Evolutionary conservation across 2,329 filamentous ascomycete species (phyloP).

Genomic region (Thielaviopsis euricoi): DNA sequence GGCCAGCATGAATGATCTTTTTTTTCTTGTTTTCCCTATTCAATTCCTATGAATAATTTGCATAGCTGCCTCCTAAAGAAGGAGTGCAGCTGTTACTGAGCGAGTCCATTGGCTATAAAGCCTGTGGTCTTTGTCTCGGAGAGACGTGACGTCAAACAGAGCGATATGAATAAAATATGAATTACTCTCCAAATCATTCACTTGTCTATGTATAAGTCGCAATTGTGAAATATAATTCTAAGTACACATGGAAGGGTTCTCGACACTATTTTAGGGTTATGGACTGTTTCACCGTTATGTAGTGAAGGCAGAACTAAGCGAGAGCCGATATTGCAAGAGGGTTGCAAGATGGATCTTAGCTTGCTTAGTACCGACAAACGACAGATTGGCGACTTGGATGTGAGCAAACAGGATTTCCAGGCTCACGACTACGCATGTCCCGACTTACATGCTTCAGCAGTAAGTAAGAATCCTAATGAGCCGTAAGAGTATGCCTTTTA

Average conservation of each 20-base stretch:
- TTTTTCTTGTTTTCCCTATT: not conserved
- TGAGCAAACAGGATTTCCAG: not conserved
- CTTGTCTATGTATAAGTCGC: no score
- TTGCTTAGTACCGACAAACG: not conserved
- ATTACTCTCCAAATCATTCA: not conserved
- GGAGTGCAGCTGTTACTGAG: not conserved
- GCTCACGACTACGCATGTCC: not conserved
- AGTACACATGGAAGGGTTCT: no score
- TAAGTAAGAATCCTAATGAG: not conserved
- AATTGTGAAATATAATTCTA: no score
- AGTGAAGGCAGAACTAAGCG: not conserved
- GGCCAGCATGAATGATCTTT: not conserved
- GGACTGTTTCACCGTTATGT: not conserved
- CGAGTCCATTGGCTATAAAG: not conserved
- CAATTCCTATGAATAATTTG: not conserved
- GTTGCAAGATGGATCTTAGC: not conserved
- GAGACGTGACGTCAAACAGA: not conserved
- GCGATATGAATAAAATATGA: not conserved
- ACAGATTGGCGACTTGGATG: not conserved
- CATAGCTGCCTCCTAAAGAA: not conserved
- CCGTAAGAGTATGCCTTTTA: not conserved
- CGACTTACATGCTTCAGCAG: no score
- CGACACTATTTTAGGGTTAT: no score
- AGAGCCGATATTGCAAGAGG: not conserved
- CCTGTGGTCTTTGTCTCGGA: not conserved